Base-by-base conservation (phyloP, 1,139 yeast species). In the Pichia sp. region DNA sequence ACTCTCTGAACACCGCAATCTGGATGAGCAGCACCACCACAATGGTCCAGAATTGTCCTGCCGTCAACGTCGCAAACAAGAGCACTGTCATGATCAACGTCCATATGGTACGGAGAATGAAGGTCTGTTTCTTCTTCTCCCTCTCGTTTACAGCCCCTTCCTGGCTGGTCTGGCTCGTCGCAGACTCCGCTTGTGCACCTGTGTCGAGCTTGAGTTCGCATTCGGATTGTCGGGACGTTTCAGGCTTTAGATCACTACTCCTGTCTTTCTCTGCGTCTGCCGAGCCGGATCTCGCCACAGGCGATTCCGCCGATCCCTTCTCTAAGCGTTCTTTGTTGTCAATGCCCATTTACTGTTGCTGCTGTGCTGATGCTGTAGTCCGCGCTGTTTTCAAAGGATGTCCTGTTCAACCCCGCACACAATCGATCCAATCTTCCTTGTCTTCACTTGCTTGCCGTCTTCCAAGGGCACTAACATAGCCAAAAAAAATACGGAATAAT, bases 31-130 rank as follows among this genome's bases (percentile, higher is more conserved):
- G 75, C 47, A 93, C 90, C 59, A 89, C 73, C 5, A 80, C 70
- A 58, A 92, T 87, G 58, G 92, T 79, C 75, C 92, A 84, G 52
- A 87, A 74, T 68, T 92, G 98, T 36, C 99, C 99, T 4, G 93
- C 82, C n/a, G 89, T 84, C 52, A 93, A 74, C 32, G 87, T 76
- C 31, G 78, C 71, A 61, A 90, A 80, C 70, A 93, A 88, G 8
- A 83, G 84, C 23, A 76, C 72, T 61, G 93, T 86, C 98, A 93
- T 92, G 32, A 93, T 90, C 64, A 93, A 70, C 0, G 98, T 87
- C 98, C 98, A 93, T 52, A 87, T 76, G n/a, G 98, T 87, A 63
- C 99, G 81, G 42, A 92, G 89, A 53, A 90, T 70, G 67, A 93
- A 90, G 49, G 90, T 88, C 71, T 84, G 93, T 63, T 84, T 85